Evolutionary conservation across 495 filamentous ascomycete species (phyloP).

Genomic region (Talaromyces adpressus): DNA sequence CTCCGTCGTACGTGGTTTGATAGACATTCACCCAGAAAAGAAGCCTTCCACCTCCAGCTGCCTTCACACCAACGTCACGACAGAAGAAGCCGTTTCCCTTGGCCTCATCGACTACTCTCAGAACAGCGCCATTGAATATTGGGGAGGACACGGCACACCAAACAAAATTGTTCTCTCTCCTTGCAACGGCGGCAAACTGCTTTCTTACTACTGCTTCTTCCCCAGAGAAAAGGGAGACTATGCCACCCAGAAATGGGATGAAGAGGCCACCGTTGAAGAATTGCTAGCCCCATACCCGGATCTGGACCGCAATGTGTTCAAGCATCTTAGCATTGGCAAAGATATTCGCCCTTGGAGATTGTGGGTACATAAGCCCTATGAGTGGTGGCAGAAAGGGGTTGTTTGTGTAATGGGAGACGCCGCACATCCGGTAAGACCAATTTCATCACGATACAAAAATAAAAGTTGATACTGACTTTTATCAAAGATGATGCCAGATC

Average conservation of each 20-base stretch:
- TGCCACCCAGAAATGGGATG: conserved; percentile 33
- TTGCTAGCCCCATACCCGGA: conserved; percentile 37
- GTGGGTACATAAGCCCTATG: conserved; percentile 43
- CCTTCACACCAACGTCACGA: conserved; percentile 36
- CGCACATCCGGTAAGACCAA: conserved; percentile 23
- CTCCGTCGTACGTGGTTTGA: conserved; percentile 30
- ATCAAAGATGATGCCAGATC: conserved; percentile 40
- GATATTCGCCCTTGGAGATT: conserved; percentile 44
- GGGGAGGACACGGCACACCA: conserved; percentile 42
- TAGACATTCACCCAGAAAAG: conserved; percentile 39
- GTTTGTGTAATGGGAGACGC: conserved; percentile 36
- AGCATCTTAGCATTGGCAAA: conserved; percentile 31
- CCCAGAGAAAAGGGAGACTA: conserved; percentile 35
- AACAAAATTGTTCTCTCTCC: conserved; percentile 45
- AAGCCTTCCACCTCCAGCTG: conserved; percentile 39
- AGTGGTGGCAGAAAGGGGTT: conserved; percentile 21
- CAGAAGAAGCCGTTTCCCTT: conserved; percentile 33
- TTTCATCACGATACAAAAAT: not conserved
- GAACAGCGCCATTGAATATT: conserved; percentile 39
- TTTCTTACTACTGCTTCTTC: conserved; percentile 47
- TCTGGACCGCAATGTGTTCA: conserved; percentile 32
- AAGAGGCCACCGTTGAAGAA: conserved; percentile 31
- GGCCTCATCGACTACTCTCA: conserved; percentile 38
- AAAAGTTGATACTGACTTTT: not conserved
- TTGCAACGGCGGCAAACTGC: conserved; percentile 37